Base-by-base conservation (phyloP, 139 green algal species). In the Axilococcus clingmanii region DNA sequence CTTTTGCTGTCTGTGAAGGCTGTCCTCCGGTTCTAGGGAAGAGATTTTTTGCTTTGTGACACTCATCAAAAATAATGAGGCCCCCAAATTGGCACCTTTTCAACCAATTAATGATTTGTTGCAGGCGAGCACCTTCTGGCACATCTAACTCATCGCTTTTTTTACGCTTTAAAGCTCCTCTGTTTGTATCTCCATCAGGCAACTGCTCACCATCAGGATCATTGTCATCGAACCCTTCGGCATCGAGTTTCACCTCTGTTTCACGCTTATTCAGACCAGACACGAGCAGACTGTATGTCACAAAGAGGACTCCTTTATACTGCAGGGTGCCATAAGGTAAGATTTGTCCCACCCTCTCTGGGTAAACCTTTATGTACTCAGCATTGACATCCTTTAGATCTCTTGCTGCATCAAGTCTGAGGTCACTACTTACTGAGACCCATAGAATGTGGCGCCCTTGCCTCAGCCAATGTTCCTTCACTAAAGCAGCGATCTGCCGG, bases 41-140 rank as follows among this genome's bases (percentile, higher is more conserved):
- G 43, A 95, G 68, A 65, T 95, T 95, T 66, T 95, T 95, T 23
- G 86, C 86, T 69, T 89, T 88, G 76, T 94, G 87, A 63, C 74
- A 88, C 63, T 91, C 84, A 49, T 83, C 77, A 36, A 85, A 68
- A 19, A 83, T 52, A 20, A 85, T 65, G 9, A 84, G 37, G 15
- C 30, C 38, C 7, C 22, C 55, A 14, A 36, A 23, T 11, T 14
- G 7, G 17, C 27, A 55, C 17, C 27, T 19, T 36, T 48, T 20
- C 22, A 87, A 60, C 79, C 79, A 88, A 25, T 75, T 40, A 19
- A 76, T 43, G 40, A 88, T 65, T 61, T 86, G 79, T 37, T 37
- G 60, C 33, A 82, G 57, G 4, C 75, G 59, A 34, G 57, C 56
- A 15, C 28, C 37, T 14, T 27, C n/a, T 2, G 52, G 40, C 20